Base-by-base conservation (phyloP, 441 rosid genomes). In the Gossypium gossypioides region DNA sequence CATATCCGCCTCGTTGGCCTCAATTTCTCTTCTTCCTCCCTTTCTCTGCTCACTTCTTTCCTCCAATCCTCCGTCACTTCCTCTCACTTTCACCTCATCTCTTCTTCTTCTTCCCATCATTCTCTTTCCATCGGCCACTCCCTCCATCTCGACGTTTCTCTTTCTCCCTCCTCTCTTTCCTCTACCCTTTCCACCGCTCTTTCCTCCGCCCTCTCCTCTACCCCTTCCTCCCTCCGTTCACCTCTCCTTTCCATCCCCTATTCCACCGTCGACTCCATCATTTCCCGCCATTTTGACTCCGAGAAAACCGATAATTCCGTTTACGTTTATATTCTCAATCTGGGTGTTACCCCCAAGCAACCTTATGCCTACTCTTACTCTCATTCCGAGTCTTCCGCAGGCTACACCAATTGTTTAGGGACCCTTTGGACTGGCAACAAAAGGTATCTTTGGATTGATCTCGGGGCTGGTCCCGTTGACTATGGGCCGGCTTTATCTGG, bases 401-500 rank as follows among this genome's bases (percentile, higher is more conserved):
- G 92, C 13, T 76, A 80, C 72, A 94, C 93, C 1, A 94, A 91
- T 66, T 94, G 97, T 55, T 65, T 87, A 46, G 97, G 98, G 10
- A 89, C 84, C 29, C 76, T 89, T 37, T 94, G 98, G 98, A 88
- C 96, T 0, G 97, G 97, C 2, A 86, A 82, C 56, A 96, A 91
- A 51, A 81, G 98, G 68, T 94, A 94, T 34, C 63, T 90, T 50
- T 94, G 97, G 97, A 84, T 91, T 74, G 98, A 91, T 84, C 86
- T 94, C 29, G 83, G 86, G 0, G 97, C 98, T 0, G 98, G 97
- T 19, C 98, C 97, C 1, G 93, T 94, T 13, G 98, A 94, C 72
- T 91, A 94, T 8, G 98, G 98, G 7, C 98, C 98, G 25, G 89
- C 86, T 3, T 77, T 94, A 42, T 94, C 98, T 6, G 98, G 98